Conservation (phyloP, 2,329 filamentous ascomycete genomes). For the Verticillium zaregamsianum region DNA sequence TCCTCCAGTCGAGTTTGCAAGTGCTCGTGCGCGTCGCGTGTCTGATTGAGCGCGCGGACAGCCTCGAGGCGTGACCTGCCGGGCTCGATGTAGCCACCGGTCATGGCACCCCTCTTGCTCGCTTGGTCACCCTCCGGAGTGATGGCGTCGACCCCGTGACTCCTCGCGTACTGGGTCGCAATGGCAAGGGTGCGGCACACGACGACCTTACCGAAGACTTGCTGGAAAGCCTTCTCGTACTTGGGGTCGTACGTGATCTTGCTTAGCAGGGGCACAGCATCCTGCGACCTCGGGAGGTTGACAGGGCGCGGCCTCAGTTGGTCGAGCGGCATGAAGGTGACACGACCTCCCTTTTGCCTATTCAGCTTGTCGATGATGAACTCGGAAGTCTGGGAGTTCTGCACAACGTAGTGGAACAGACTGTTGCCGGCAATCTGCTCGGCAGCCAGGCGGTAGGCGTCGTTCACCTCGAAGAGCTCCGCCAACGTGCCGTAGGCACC, state of each 20-base stretch:
- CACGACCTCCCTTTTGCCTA: conserved; percentile 73
- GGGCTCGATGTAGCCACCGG: conserved; percentile 88
- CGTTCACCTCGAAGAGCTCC: conserved; percentile 83
- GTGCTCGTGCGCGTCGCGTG: conserved; percentile 69
- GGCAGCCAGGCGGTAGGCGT: conserved; percentile 81
- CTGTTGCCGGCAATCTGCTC: conserved; percentile 91
- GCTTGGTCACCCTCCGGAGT: conserved; percentile 92
- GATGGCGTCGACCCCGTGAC: conserved; percentile 87
- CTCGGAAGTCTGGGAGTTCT: conserved; percentile 83
- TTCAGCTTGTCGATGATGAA: conserved; percentile 76
- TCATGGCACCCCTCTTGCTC: conserved; percentile 92
- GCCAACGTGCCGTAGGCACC: conserved; percentile 91
- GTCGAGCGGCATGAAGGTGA: conserved; percentile 93
- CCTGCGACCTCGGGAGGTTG: conserved; percentile 70
- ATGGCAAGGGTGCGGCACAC: conserved; percentile 87
- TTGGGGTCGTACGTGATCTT: conserved; percentile 75
- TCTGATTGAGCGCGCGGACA: conserved; percentile 69
- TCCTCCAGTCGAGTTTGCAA: conserved; percentile 60
- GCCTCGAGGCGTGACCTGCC: conserved; percentile 83
- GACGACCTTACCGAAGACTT: conserved; percentile 93
- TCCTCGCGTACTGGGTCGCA: conserved; percentile 86
- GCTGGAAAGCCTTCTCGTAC: conserved; percentile 83
- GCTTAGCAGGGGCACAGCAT: conserved; percentile 75
- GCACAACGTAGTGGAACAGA: conserved; percentile 93
- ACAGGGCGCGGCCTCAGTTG: conserved; percentile 66